Evolutionary conservation across 2,329 filamentous ascomycete genomes (phyloP), one percentile per base, ranked within the genome.

Genomic region (Colletotrichum sp.): DNA sequence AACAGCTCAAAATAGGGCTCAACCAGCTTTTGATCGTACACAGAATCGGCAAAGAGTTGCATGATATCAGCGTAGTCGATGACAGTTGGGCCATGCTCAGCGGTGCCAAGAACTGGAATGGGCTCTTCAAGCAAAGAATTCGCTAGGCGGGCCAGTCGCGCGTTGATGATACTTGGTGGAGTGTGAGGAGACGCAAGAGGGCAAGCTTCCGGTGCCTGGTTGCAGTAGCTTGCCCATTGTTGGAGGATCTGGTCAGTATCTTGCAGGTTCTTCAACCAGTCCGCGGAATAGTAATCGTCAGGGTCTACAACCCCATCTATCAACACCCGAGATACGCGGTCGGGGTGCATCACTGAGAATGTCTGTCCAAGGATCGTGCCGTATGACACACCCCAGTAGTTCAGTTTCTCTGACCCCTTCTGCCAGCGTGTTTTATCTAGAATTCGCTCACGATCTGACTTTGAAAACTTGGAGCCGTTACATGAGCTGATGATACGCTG

Each of bases 301-400:
- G 80, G 78, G 30, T 85, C 79, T 5, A 80, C 80, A 1, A 86
- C 82, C 9, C 84, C 84, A 16, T 86, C 84, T 12, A 85, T 82
- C n/a, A 84, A 80, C 60, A 86, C 77, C 18, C 84, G 80, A 10
- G 79, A 75, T 3, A 83, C 80, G 1, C 83, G 79, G 9, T 84
- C 79, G 0, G 84, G 83, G 21, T 83, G 85, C 48, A 87, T 80
- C 0, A 82, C 81, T 0, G 85, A 86, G 32, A 87, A 87, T 0
- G 84, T 86, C 61, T 82, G 81, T 1, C 86, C 87, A 4, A 88
- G 81, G 3, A 84, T 74, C 1, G 82, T 86, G 18, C 86, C 86
- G 72, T 88, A 88, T 68, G 84, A 86, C 68, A 86, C 82, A 0
- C 87, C 86, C 85, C 85, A 87, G 65, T 85, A 87, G 9, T 81